Conservation (phyloP, 2,329 filamentous ascomycete species). For the Aspergillus spinulosporus region DNA sequence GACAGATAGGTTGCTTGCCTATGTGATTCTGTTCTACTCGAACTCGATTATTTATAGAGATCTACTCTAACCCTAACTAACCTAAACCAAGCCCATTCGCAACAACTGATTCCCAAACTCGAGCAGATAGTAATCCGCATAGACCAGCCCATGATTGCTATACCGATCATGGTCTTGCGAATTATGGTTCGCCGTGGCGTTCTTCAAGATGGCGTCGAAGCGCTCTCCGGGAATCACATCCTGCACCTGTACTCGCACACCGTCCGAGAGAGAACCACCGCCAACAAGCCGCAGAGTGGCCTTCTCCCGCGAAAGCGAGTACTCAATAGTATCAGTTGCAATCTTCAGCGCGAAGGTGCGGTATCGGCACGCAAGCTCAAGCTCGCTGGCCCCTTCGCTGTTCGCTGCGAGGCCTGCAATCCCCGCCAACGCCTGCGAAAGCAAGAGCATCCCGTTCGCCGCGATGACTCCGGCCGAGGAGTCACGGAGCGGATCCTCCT, state of each 20-base stretch:
- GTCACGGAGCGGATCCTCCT: constrained; percentile 34
- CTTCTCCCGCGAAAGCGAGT: background rate
- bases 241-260: background rate
- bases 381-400: background rate
- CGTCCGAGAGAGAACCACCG: background rate
- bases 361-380: background rate
- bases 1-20: too few relatives aligned
- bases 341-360: background rate
- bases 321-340: constrained; percentile 6
- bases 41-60: too few relatives aligned
- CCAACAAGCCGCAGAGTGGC: background rate
- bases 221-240: constrained; percentile 21
- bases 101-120: constrained; percentile 46
- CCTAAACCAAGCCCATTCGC: constrained; percentile 21
- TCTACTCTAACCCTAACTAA: background rate
- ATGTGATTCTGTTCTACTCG: too few relatives aligned
- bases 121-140: constrained; percentile 46
- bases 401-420: background rate
- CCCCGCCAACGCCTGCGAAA: constrained; percentile 18
- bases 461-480: constrained; percentile 46
- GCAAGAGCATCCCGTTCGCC: constrained; percentile 43
- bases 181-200: constrained; percentile 46
- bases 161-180: constrained; percentile 31
- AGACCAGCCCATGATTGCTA: constrained; percentile 44
- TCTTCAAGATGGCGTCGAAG: constrained; percentile 35